phyloP scores from a whole-genome alignment of 106 monocot species.

The Acorus calamus region DNA sequence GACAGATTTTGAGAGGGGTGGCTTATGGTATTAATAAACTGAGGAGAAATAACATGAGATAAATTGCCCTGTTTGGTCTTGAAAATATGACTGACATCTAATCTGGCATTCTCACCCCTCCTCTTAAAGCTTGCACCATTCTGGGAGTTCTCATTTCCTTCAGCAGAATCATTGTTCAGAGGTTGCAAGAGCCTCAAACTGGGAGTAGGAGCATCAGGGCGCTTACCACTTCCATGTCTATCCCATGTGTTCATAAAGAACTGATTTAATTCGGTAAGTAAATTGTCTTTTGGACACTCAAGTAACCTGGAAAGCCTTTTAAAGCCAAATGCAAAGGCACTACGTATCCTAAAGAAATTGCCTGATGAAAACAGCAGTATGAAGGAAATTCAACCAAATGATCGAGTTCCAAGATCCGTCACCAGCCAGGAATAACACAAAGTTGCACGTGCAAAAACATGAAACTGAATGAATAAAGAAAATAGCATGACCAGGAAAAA shows the following conservation, averaged over 20 bases:
- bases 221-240: conserved; percentile 52
- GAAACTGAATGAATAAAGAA: no score
- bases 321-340: conserved; percentile 81
- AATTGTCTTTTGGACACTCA: conserved; percentile 46
- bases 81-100: conserved; percentile 10
- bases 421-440: no score
- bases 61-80: conserved; percentile 2
- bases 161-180: conserved; percentile 11
- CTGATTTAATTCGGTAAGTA: conserved; percentile 52
- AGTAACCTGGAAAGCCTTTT: conserved; percentile 55
- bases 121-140: conserved; percentile 5
- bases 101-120: conserved; percentile 7
- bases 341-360: conserved; percentile 66
- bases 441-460: no score
- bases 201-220: conserved; percentile 50
- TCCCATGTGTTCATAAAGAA: conserved; percentile 80
- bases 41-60: conserved; percentile 12
- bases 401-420: background rate
- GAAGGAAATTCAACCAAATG: conserved; percentile 2
- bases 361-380: conserved; percentile 26
- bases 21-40: conserved; percentile 5
- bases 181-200: conserved; percentile 6
- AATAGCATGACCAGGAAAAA: no score
- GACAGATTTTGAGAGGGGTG: conserved; percentile 14
- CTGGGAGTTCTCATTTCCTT: conserved; percentile 9